Conservation (phyloP, 768 basidiomycete species). For the Mycena capillaripes region DNA sequence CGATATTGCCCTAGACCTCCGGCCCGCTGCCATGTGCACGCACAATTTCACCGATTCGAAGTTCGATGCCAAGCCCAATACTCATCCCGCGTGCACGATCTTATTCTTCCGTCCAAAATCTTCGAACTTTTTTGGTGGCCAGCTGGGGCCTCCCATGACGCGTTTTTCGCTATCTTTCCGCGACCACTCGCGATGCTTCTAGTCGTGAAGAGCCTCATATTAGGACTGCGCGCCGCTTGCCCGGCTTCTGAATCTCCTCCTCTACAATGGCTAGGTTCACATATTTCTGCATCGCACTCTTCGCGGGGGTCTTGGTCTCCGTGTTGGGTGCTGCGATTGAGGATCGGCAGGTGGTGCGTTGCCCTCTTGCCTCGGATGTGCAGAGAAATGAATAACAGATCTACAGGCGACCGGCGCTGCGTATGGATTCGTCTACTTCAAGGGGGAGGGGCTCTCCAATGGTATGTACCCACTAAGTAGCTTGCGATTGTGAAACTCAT, state of each 20-base stretch:
- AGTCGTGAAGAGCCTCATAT: no score
- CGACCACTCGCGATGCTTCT: no score
- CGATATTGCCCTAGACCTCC: no score
- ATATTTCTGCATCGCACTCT: neutral
- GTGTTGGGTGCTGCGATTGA: conserved; percentile 2
- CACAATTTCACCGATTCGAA: no score
- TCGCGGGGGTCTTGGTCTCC: neutral
- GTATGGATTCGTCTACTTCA: conserved; percentile 32
- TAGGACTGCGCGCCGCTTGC: no score
- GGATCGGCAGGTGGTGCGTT: conserved; percentile 11
- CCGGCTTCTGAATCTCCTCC: neutral
- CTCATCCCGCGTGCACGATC: neutral
- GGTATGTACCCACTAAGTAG: neutral
- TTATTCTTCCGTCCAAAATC: no score
- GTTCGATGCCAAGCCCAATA: neutral
- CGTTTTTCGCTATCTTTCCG: no score
- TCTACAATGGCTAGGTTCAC: neutral
- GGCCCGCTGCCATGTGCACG: neutral
- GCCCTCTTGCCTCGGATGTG: no score
- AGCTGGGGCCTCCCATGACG: no score
- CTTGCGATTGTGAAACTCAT: neutral
- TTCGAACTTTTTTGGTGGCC: no score
- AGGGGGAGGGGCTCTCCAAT: conserved; percentile 23
- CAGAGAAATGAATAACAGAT: no score
- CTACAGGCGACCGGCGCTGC: conserved; percentile 11